A percentile compares a stretch with the other conserved stretches of the same genome.
phyloP scores from a whole-genome alignment of 1,139 yeast genomes.

The Suhomyces anneliseae region DNA sequence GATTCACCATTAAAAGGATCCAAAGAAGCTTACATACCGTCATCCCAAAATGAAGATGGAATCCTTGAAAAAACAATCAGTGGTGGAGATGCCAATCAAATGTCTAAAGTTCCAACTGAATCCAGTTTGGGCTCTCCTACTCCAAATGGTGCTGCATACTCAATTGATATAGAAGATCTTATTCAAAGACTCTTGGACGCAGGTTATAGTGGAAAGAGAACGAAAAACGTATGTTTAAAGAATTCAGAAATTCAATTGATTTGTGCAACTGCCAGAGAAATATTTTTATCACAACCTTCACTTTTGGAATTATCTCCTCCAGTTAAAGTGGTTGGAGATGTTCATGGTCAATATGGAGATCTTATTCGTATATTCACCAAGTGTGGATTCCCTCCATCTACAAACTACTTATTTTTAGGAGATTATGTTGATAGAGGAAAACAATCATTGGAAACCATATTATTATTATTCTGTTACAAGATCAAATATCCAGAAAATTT shows the following conservation, averaged over 20 bases:
- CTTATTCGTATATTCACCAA: slow-evolving; percentile 91
- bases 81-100: slow-evolving; percentile 14
- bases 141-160: slow-evolving; percentile 17
- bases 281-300: slow-evolving; percentile 96
- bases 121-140: slow-evolving; percentile 12
- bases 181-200: slow-evolving; percentile 91
- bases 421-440: slow-evolving; percentile 99
- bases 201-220: slow-evolving; percentile 91
- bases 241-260: slow-evolving; percentile 88
- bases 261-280: slow-evolving; percentile 97
- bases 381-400: slow-evolving; percentile 99
- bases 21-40: slow-evolving; percentile 15
- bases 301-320: slow-evolving; percentile 95
- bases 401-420: slow-evolving; percentile 90
- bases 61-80: slow-evolving; percentile 7
- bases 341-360: slow-evolving; percentile 97
- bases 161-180: slow-evolving; percentile 79
- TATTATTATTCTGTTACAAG: slow-evolving; percentile 88
- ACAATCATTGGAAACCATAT: slow-evolving; percentile 92
- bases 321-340: slow-evolving; percentile 91
- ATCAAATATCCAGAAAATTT: slow-evolving; percentile 97
- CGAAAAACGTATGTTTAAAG: slow-evolving; percentile 84
- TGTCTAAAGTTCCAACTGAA: slow-evolving; percentile 12
- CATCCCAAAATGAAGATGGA: slow-evolving; percentile 14
- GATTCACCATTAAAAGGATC: not conserved